Evolutionary conservation across 305 asterid genomes (phyloP).

Genomic region (Ajuga reptans): DNA sequence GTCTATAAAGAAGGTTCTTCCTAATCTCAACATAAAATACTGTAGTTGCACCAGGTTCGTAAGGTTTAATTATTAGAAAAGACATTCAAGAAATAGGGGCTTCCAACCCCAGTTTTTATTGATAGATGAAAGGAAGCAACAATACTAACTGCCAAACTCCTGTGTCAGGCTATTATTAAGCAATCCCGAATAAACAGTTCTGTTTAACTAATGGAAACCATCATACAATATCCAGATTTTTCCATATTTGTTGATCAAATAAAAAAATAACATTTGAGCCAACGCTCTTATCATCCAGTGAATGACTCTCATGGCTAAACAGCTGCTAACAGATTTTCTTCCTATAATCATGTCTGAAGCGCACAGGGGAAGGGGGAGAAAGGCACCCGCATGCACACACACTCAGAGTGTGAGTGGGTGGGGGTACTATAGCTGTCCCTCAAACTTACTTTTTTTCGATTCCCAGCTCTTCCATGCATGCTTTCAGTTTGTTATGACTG

Average conservation of each 20-base stretch:
- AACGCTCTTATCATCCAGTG: neutral
- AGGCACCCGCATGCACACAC: neutral
- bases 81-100: neutral
- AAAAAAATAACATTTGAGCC: neutral
- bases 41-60: neutral
- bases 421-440: constrained; percentile 10
- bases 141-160: constrained; percentile 9
- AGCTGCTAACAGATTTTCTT: constrained; percentile 7
- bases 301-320: neutral
- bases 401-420: constrained; percentile 17
- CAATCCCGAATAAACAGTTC: neutral
- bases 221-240: neutral
- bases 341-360: neutral
- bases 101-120: neutral
- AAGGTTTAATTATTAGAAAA: neutral
- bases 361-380: neutral
- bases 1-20: neutral
- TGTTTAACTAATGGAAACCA: neutral
- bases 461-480: constrained; percentile 69
- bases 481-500: constrained; percentile 74
- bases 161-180: neutral
- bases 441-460: constrained; percentile 53
- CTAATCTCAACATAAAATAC: neutral
- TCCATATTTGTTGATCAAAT: neutral
- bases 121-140: constrained; percentile 2